phyloP scores from a whole-genome alignment of 805 yeast genomes.

The Ogataea glucozyma region DNA sequence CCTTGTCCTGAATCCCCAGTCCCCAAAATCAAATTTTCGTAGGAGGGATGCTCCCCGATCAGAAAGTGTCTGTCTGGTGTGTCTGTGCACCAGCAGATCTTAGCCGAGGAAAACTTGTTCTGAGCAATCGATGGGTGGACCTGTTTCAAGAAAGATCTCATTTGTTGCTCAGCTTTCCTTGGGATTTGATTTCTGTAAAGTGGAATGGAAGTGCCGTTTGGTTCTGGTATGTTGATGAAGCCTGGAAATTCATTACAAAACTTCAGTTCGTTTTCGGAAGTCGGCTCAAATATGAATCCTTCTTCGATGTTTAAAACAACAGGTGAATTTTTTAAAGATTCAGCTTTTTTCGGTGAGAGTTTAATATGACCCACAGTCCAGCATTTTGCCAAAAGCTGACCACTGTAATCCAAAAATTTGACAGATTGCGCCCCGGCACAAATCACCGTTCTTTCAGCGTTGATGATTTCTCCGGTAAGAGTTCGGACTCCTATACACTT shows the following conservation, averaged over 20 bases:
- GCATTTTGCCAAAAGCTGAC: constrained; percentile 40
- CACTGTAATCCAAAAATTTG: constrained; percentile 37
- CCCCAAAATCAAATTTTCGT: constrained; percentile 37
- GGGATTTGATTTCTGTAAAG: constrained; percentile 34
- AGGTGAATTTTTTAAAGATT: constrained; percentile 34
- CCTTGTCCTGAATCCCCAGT: constrained; percentile 52
- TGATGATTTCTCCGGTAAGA: constrained; percentile 27
- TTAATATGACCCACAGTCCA: constrained; percentile 45
- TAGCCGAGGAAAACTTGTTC: constrained; percentile 34
- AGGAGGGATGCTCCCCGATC: constrained; percentile 38
- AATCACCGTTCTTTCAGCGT: constrained; percentile 34
- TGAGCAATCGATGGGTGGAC: constrained; percentile 35
- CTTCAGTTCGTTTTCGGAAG: constrained; percentile 36
- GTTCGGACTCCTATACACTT: constrained; percentile 33
- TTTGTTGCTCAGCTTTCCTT: constrained; percentile 34
- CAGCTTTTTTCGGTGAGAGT: constrained; percentile 37
- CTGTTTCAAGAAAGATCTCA: constrained; percentile 36
- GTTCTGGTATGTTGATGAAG: constrained; percentile 28
- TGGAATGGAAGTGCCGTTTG: constrained; percentile 31
- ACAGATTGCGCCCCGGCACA: constrained; percentile 43
- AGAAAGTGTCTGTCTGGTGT: constrained; percentile 41
- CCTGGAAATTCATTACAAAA: constrained; percentile 45
- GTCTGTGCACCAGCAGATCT: constrained; percentile 42
- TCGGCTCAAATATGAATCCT: constrained; percentile 47
- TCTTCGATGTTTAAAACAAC: constrained; percentile 39